phyloP scores from a whole-genome alignment of 1,139 yeast species.

The Diutina scorzettiae region DNA sequence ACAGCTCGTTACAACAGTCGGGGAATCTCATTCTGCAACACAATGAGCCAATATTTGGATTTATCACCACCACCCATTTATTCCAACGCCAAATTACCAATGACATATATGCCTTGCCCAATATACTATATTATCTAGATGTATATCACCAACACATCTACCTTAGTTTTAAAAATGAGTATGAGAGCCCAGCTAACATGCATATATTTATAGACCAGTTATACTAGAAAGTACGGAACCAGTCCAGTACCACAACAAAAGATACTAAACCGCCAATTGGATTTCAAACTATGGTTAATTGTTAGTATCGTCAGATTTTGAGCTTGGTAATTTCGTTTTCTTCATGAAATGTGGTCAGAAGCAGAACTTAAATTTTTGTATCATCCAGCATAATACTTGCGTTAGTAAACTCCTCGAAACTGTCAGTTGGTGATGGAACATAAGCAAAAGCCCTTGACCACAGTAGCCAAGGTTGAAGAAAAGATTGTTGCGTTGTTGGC shows the following conservation, averaged over 20 bases:
- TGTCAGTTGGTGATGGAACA: conserved; percentile 92
- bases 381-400: conserved; percentile 34
- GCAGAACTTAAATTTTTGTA: conserved; percentile 70
- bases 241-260: no score
- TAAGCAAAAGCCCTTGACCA: no score
- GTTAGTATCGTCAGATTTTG: conserved; percentile 13
- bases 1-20: no score
- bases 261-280: background rate
- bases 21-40: no score
- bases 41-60: no score
- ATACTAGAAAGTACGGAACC: no score
- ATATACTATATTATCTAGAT: no score
- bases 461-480: background rate
- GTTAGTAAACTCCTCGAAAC: conserved; percentile 4
- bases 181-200: background rate
- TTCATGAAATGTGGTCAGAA: conserved; percentile 66
- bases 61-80: no score
- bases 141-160: no score
- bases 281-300: background rate
- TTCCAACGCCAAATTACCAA: no score
- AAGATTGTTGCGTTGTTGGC: background rate
- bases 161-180: no score
- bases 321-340: conserved; percentile 43
- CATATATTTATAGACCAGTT: background rate
- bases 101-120: no score